Percentiles rank a stretch among this genome's conserved stretches.
These are phyloP conservation scores for Botryobasidium botryosum DNA, from an alignment of 768 basidiomycete genomes.

Conservation along the genomic window DNA sequence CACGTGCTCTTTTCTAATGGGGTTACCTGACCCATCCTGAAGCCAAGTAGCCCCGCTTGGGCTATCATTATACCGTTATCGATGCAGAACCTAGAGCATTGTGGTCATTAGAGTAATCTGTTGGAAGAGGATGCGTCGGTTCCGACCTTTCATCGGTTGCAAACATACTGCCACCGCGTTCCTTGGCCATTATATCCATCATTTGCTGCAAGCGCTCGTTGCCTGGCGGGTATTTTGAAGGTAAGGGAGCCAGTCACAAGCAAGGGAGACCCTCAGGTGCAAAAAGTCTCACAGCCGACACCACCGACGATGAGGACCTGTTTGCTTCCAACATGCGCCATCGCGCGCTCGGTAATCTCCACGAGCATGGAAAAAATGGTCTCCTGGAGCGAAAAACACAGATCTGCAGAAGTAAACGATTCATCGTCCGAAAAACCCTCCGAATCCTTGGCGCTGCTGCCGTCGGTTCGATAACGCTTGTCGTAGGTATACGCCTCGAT, in stretches of 20 bases:
- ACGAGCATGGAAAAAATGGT: conserved; percentile 97
- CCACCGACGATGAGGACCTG: conserved; percentile 97
- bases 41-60: conserved; percentile 84
- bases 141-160: conserved; percentile 84
- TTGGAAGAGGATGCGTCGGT: neutral
- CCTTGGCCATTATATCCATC: conserved; percentile 96
- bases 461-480: conserved; percentile 61
- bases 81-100: conserved; percentile 74
- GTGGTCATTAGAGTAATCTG: neutral
- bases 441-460: conserved; percentile 13
- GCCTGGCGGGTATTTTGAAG: conserved; percentile 28
- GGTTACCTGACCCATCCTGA: conserved; percentile 77
- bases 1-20: conserved; percentile 66
- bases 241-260: neutral
- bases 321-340: conserved; percentile 95
- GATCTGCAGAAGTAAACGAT: conserved; percentile 82
- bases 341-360: conserved; percentile 95
- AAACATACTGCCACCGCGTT: conserved; percentile 77
- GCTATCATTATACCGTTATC: conserved; percentile 99
- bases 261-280: neutral
- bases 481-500: conserved; percentile 77
- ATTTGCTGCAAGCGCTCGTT: conserved; percentile 91
- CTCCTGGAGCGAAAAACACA: conserved; percentile 95
- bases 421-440: conserved; percentile 29
- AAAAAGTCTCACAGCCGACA: conserved; percentile 73